Evolutionary conservation across 192 early-diverging fungal genomes (phyloP), one percentile per base, ranked within the genome.

Genomic region (Coemansia sp.): DNA sequence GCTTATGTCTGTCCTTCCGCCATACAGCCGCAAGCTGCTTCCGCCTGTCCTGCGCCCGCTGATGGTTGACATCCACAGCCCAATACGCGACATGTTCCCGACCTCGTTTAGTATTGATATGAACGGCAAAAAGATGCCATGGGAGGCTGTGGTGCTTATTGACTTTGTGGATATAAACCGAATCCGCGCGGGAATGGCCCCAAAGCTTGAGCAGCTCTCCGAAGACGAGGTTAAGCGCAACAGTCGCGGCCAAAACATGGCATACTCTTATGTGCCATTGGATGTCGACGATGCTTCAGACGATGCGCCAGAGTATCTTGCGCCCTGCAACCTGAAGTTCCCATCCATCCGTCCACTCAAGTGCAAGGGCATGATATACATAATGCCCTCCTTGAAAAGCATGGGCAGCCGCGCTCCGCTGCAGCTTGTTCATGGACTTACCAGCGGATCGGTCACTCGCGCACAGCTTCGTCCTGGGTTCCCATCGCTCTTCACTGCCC

Each of bases 81-180:
- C 93, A 4, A 96, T 99, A 49, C 91, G 89, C 69, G 95, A 99
- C 62, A 90, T 98, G 75, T 99, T 93, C 83, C 97, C 97, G 34
- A 82, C 73, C 33, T 87, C 91, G 36, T 98, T 99, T 82, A 89
- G 90, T 4, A 82, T 92, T 14, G 97, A 99, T 67, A 83, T 97
- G 85, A 99, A 99, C 73, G 97, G 97, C 62, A 99, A 99, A 83
- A 97, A 96, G 72, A 90, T 92, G 79, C 88, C 90, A 5, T 99
- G 96, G 95, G 96, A 99, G 82, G 96, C 94, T 17, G 89, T 99
- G n/a, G 95, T 97, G n/a, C 87, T 93, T 53, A 90, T 99, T 54
- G 92, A 95, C 13, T 99, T 99, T 73, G 97, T 98, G 62, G 94
- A 99, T 57, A 87, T 94, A 66, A 75, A 87, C n/a, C 85, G 93